Evolutionary conservation across 2,329 filamentous ascomycete genomes (phyloP).

Genomic region (Bipolaris sorokiniana): DNA sequence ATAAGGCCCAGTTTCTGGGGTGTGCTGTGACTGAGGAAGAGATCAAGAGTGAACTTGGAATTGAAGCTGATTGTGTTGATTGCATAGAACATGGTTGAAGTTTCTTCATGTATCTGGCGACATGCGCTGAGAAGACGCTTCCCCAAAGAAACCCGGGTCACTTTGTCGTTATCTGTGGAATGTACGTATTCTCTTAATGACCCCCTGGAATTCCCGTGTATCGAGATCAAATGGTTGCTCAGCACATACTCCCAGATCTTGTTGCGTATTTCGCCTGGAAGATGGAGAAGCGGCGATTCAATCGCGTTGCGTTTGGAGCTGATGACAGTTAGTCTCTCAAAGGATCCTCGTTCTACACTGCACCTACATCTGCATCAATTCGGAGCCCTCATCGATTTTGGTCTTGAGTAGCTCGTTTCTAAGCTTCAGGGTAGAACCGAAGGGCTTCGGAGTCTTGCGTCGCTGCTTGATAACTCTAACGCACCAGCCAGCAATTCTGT

Average conservation of each 20-base stretch:
- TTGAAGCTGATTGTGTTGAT: constrained; percentile 16
- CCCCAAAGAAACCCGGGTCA: not conserved
- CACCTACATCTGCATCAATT: constrained; percentile 10
- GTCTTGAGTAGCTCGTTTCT: constrained; percentile 11
- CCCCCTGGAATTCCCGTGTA: not conserved
- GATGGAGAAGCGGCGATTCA: constrained; percentile 19
- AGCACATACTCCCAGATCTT: constrained; percentile 19
- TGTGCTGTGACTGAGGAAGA: constrained; percentile 16
- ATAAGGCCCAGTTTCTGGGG: constrained; percentile 15
- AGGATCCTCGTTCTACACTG: not conserved
- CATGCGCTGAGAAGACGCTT: constrained; percentile 12
- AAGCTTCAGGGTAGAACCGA: not conserved
- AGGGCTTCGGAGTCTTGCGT: not conserved
- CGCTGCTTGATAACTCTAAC: not conserved
- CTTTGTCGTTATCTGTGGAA: not conserved
- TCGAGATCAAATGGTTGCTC: not conserved
- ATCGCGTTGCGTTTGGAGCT: constrained; percentile 16
- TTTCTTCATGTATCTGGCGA: constrained; percentile 20
- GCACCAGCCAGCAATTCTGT: not conserved
- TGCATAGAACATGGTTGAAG: constrained; percentile 14
- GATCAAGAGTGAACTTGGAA: constrained; percentile 1
- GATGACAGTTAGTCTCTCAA: not conserved
- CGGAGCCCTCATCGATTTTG: not conserved
- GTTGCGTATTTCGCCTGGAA: constrained; percentile 22
- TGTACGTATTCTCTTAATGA: too few relatives aligned